Evolutionary conservation across 805 yeast species (phyloP), one percentile per base, ranked within the genome.

Genomic region (Saccharomycopsis fermentans): DNA sequence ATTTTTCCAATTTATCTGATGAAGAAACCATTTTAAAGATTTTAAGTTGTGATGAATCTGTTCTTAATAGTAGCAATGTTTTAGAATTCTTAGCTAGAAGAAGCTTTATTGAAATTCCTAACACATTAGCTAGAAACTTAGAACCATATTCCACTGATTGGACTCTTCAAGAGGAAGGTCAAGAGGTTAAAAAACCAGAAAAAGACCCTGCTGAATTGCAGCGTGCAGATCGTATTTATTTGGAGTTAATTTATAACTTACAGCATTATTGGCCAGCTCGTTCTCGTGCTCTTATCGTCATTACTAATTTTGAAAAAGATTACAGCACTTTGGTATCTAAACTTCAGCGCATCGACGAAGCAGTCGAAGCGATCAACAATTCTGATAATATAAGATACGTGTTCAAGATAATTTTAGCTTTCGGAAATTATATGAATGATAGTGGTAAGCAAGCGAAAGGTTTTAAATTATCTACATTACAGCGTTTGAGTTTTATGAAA

Each of bases 381-480:
- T 88, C 96, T 1, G 80, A 79, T 17, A 81, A 82, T 55, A 76
- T 95, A 67, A 80, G 83, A 62, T 79, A 81, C 58, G 83, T 94
- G 16, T 79, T 95, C 66, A 90, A 88, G 58, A 82, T 94, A 53
- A 92, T 94, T 62, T 75, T 91, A 63, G 84, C 91, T 3, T 94
- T 94, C 55, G 99, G 99, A 60, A 94, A 94, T 70, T 92, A 84
- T 69, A 94, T 94, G 99, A 94, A 95, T 69, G 96, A 90, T 66
- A 75, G 82, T n/a, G 77, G 89, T 1, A 91, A 90, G 65, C 96
- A 90, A 69, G 98, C 97, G 1, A 79, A 81, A 63, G 99, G 99
- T 2, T 95, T 95, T 77, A 86, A 87, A 66, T 74, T 94, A 60
- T 85, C 88, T 52, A 88, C 97, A n/a, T 76, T 94, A 56, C 97